A percentile compares a stretch with the other conserved stretches of the same genome.
Conservation (phyloP, 2,329 filamentous ascomycete species). For the Fusarium illudens region DNA sequence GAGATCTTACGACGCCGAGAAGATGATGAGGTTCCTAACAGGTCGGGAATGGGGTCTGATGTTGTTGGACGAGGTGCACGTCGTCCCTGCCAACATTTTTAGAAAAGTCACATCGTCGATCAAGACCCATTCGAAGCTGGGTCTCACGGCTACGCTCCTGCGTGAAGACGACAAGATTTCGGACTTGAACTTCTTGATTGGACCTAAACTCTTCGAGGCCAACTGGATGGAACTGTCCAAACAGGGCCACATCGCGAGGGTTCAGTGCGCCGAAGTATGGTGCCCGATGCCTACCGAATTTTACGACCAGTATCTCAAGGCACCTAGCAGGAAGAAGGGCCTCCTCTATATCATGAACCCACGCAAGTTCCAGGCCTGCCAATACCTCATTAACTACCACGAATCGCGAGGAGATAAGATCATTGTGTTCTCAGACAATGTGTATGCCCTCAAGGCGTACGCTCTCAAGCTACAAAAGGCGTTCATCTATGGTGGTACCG, state of each 20-base stretch:
- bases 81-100: conserved; percentile 96
- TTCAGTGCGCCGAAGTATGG: conserved; percentile 99
- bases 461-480: conserved; percentile 85
- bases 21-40: conserved; percentile 96
- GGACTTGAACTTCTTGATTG: conserved; percentile 96
- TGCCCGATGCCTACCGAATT: conserved; percentile 99
- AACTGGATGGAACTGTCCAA: conserved; percentile 99
- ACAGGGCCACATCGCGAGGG: conserved; percentile 94
- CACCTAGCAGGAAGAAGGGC: conserved; percentile 60
- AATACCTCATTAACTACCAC: conserved; percentile 98
- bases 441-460: conserved; percentile 89
- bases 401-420: conserved; percentile 95
- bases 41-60: conserved; percentile 95
- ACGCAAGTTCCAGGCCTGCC: conserved; percentile 94
- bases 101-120: conserved; percentile 91
- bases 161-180: conserved; percentile 99
- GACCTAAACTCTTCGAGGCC: conserved; percentile 95
- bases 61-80: conserved; percentile 97
- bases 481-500: conserved; percentile 90
- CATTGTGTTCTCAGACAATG: conserved; percentile 97
- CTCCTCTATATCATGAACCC: conserved; percentile 96
- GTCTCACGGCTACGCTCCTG: conserved; percentile 90
- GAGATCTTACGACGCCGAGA: conserved; percentile 89
- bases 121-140: conserved; percentile 94
- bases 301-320: conserved; percentile 89